phyloP scores from a whole-genome alignment of 2,329 filamentous ascomycete genomes.

The Xylariaceae sp. region DNA sequence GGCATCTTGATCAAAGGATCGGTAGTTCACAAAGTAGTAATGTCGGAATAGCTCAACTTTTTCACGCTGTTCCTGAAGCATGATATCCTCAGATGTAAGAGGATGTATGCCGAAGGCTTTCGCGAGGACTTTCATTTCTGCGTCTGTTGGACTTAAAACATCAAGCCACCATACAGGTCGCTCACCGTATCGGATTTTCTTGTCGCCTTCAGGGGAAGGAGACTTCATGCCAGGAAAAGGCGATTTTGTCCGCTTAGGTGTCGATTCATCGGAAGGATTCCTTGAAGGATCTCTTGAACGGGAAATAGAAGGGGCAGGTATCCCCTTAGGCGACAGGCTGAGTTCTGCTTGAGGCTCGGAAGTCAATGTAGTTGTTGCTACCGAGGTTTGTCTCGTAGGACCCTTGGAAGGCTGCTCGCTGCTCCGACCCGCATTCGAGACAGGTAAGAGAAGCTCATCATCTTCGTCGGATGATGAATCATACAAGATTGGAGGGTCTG shows the following conservation, averaged over 20 bases:
- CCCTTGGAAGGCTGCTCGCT: conserved; percentile 48
- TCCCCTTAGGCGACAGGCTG: conserved; percentile 25
- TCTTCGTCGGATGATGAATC: conserved; percentile 73
- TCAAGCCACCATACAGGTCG: conserved; percentile 97
- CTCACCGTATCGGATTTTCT: conserved; percentile 67
- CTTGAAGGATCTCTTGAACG: conserved; percentile 31
- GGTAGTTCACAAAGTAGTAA: conserved; percentile 99
- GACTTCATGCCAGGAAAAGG: conserved; percentile 24
- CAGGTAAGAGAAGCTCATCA: conserved; percentile 48
- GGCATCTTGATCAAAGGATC: conserved; percentile 94
- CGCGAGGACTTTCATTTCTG: conserved; percentile 91
- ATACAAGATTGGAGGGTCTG: conserved; percentile 77
- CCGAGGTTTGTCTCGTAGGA: conserved; percentile 54
- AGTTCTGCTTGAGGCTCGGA: conserved; percentile 24
- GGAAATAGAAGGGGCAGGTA: conserved; percentile 15
- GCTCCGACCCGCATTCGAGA: conserved; percentile 40
- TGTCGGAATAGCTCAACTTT: conserved; percentile 97
- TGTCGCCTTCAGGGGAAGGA: conserved; percentile 32
- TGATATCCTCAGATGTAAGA: conserved; percentile 92
- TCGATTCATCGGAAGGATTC: conserved; percentile 30
- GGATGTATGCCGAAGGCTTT: conserved; percentile 97
- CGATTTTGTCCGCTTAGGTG: conserved; percentile 32
- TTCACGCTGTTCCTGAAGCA: conserved; percentile 95
- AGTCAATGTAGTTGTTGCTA: conserved; percentile 39
- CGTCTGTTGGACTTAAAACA: conserved; percentile 86